These are phyloP conservation scores for Papiliotrema laurentii DNA, from an alignment of 1,284 basidiomycete genomes.

Conservation along the genomic window DNA sequence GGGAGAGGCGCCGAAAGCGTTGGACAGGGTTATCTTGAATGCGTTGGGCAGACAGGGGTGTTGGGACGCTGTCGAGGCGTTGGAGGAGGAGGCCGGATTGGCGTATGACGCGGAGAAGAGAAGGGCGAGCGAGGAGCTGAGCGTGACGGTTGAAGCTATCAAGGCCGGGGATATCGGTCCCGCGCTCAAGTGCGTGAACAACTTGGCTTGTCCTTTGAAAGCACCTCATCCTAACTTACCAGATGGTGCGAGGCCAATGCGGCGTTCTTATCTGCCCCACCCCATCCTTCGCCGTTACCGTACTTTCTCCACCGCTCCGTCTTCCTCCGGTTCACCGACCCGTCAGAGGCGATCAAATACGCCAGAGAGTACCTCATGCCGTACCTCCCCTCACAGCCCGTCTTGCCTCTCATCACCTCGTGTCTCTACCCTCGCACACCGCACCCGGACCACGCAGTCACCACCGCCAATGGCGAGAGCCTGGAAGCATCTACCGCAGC, in stretches of 20 bases:
- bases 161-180: slow-evolving; percentile 62
- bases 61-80: slow-evolving; percentile 36
- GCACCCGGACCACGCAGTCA: slow-evolving; percentile 54
- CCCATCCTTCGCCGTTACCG: slow-evolving; percentile 64
- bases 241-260: slow-evolving; percentile 74
- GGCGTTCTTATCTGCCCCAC: slow-evolving; percentile 60
- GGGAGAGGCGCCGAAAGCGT: slow-evolving; percentile 22
- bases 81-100: slow-evolving; percentile 61
- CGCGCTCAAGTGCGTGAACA: slow-evolving; percentile 67
- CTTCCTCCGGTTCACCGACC: slow-evolving; percentile 64
- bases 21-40: slow-evolving; percentile 38
- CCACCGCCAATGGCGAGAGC: background rate
- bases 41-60: slow-evolving; percentile 39
- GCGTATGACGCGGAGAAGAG: slow-evolving; percentile 59
- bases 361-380: slow-evolving; percentile 62
- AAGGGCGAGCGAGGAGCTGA: slow-evolving; percentile 64
- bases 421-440: slow-evolving; percentile 54
- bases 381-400: slow-evolving; percentile 62
- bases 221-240: slow-evolving; percentile 4
- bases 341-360: slow-evolving; percentile 62
- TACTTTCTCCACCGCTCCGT: slow-evolving; percentile 83
- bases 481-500: no score
- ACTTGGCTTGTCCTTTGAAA: slow-evolving; percentile 4
- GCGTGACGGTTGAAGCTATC: slow-evolving; percentile 67
- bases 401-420: slow-evolving; percentile 72